Evolutionary conservation across 305 asterid genomes (phyloP).

Genomic region (Solanum hybrid): DNA sequence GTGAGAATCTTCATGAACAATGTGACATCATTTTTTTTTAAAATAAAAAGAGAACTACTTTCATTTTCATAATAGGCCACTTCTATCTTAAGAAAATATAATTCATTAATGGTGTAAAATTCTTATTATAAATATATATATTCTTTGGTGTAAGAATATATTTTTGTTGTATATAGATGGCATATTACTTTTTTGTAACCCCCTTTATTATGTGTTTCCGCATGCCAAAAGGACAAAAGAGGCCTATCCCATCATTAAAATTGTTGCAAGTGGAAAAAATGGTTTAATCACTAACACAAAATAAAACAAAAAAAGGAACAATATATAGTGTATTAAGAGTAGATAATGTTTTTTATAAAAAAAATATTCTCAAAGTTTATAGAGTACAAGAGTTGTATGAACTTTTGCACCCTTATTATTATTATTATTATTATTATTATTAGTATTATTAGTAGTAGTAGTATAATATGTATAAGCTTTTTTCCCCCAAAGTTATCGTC

Average conservation of each 20-base stretch:
- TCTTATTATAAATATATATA: neutral
- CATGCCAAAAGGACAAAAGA: neutral
- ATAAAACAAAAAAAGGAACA: neutral
- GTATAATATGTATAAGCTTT: too few relatives aligned
- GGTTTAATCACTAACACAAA: neutral
- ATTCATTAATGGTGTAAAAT: neutral
- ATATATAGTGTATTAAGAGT: neutral
- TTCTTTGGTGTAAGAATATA: neutral
- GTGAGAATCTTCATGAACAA: neutral
- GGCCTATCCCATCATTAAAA: neutral
- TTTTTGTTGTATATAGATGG: neutral
- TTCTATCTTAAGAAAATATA: neutral
- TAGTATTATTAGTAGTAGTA: too few relatives aligned
- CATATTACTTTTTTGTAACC: neutral
- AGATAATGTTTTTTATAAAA: neutral
- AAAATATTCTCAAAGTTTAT: neutral
- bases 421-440: too few relatives aligned
- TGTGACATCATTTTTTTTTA: neutral
- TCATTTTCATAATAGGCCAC: neutral
- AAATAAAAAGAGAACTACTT: neutral
- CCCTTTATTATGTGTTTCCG: neutral
- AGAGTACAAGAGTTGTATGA: neutral
- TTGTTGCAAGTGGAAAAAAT: conserved; percentile 3
- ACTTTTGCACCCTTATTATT: neutral
- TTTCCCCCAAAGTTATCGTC: too few relatives aligned